phyloP scores from a whole-genome alignment of 352 stramenopile species.

The Phytophthora gonapodyides region DNA sequence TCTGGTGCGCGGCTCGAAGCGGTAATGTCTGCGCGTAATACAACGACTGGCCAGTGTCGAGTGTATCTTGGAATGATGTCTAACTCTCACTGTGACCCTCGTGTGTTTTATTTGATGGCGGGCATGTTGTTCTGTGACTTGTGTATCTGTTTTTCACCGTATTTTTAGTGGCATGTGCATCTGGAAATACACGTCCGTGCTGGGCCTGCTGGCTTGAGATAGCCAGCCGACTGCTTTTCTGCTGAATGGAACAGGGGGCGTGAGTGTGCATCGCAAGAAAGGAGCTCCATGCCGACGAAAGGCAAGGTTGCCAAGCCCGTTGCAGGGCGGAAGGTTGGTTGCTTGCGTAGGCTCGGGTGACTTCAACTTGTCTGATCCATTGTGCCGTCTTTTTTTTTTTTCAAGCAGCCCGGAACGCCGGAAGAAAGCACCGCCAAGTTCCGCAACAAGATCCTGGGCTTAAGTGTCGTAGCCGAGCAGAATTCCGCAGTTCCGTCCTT shows the following conservation, averaged over 20 bases:
- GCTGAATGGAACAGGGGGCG: slow-evolving; percentile 10
- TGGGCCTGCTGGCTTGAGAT: not conserved
- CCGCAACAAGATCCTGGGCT: slow-evolving; percentile 54
- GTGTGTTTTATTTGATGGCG: too few species aligned
- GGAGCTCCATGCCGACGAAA: slow-evolving; percentile 24
- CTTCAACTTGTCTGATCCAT: slow-evolving; percentile 12
- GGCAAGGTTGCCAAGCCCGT: slow-evolving; percentile 22
- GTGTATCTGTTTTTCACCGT: not conserved
- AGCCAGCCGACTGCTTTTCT: not conserved
- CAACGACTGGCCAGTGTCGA: slow-evolving; percentile 23
- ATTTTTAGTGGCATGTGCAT: slow-evolving; percentile 22
- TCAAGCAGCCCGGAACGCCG: slow-evolving; percentile 22
- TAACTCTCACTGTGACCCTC: slow-evolving; percentile 8
- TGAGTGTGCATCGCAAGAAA: not conserved
- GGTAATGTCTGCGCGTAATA: slow-evolving; percentile 31
- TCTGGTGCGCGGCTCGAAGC: slow-evolving; percentile 5
- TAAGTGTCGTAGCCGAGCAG: slow-evolving; percentile 53
- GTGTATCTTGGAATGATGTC: slow-evolving; percentile 6
- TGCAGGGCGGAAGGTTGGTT: slow-evolving; percentile 28
- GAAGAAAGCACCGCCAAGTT: slow-evolving; percentile 57
- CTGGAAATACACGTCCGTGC: slow-evolving; percentile 15
- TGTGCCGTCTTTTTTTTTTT: not conserved
- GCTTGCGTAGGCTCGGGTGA: not conserved
- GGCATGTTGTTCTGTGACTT: too few species aligned
- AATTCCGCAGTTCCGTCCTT: slow-evolving; percentile 33